These are phyloP conservation scores for Cymodocea nodosa DNA, from an alignment of 116 monocot species.

Conservation along the genomic window DNA sequence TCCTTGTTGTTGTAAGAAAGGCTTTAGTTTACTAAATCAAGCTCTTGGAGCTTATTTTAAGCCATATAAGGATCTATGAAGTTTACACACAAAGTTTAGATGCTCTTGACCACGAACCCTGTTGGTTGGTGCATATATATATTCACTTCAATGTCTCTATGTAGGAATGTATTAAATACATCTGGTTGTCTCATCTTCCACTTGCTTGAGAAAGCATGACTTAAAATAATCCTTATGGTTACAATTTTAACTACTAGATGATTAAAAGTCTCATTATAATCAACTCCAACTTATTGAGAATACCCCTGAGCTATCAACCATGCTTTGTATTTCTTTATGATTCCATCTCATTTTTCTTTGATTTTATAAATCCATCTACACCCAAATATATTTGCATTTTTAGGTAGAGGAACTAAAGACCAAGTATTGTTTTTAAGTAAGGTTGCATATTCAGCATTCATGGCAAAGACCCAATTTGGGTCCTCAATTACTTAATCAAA, in stretches of 20 bases:
- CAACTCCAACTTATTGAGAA: background rate
- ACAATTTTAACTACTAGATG: too few species aligned
- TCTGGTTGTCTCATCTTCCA: background rate
- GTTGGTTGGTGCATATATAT: too few species aligned
- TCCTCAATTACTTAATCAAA: background rate
- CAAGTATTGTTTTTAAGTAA: background rate
- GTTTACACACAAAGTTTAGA: too few species aligned
- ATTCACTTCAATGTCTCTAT: too few species aligned
- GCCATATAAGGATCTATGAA: too few species aligned
- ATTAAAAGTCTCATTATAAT: background rate
- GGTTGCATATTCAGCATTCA: background rate
- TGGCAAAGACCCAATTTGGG: background rate
- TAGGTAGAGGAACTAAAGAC: background rate
- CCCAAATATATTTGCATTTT: background rate
- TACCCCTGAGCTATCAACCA: background rate
- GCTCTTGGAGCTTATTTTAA: too few species aligned
- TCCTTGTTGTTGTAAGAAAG: too few species aligned
- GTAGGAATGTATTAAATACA: background rate
- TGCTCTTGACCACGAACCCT: too few species aligned
- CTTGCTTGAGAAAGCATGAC: background rate
- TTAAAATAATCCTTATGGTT: background rate
- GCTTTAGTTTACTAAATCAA: too few species aligned
- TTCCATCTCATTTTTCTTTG: background rate
- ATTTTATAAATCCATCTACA: background rate
- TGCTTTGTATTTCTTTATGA: constrained; percentile 1